Conservation (phyloP, 2,329 filamentous ascomycete species). For the Aspergillus tubingensis region DNA sequence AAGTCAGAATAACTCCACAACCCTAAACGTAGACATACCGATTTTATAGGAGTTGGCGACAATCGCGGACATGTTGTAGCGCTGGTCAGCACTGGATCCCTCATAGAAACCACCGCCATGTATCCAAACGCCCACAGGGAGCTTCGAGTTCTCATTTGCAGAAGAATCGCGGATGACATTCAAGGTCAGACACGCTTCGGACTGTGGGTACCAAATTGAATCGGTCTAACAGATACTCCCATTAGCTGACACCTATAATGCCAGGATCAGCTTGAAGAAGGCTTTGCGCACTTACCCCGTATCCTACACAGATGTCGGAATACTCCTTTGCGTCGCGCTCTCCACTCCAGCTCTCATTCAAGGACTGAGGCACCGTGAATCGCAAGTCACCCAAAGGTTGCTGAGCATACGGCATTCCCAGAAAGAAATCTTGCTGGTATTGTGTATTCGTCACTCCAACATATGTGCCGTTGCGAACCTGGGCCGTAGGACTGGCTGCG, state of each 20-base stretch:
- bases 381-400: slow-evolving; percentile 56
- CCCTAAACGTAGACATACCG: slow-evolving; percentile 20
- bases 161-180: slow-evolving; percentile 58
- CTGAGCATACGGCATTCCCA: slow-evolving; percentile 60
- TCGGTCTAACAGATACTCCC: slow-evolving; percentile 26
- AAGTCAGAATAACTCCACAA: neutral
- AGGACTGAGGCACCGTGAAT: slow-evolving; percentile 53
- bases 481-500: slow-evolving; percentile 31
- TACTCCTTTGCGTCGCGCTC: slow-evolving; percentile 48
- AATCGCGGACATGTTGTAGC: slow-evolving; percentile 65
- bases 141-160: slow-evolving; percentile 38
- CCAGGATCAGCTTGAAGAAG: neutral
- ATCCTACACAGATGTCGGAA: slow-evolving; percentile 53
- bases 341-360: slow-evolving; percentile 51
- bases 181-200: slow-evolving; percentile 63
- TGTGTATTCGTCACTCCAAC: slow-evolving; percentile 42
- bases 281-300: slow-evolving; percentile 42
- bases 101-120: slow-evolving; percentile 58
- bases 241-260: neutral
- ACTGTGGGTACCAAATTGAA: slow-evolving; percentile 39
- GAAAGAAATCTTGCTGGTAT: slow-evolving; percentile 55
- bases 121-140: slow-evolving; percentile 65
- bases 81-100: slow-evolving; percentile 54
- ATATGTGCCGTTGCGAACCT: slow-evolving; percentile 52
- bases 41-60: slow-evolving; percentile 57